Conservation (phyloP, 2,329 filamentous ascomycete species). For the Chalara sp. region DNA sequence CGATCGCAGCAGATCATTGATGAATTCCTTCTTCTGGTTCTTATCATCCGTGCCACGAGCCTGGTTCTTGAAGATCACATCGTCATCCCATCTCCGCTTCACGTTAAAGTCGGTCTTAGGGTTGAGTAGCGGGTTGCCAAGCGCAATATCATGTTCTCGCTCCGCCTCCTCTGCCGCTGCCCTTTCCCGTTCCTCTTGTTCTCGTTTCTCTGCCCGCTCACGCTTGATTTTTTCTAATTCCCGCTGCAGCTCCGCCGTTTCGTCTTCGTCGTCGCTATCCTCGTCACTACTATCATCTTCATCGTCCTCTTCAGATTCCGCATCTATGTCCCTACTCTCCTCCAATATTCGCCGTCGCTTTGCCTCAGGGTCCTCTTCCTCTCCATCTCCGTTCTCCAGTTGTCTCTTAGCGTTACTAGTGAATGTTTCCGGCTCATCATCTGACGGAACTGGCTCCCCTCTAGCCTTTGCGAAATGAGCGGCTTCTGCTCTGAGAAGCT, state of each 20-base stretch:
- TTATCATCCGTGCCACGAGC: slow-evolving; percentile 90
- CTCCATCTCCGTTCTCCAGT: slow-evolving; percentile 42
- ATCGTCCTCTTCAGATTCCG: slow-evolving; percentile 60
- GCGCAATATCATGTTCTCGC: slow-evolving; percentile 80
- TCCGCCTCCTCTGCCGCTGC: slow-evolving; percentile 77
- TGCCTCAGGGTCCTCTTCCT: slow-evolving; percentile 65
- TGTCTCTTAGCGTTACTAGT: slow-evolving; percentile 61
- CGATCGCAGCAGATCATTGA: slow-evolving; percentile 88
- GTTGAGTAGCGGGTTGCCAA: slow-evolving; percentile 89
- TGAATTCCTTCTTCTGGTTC: slow-evolving; percentile 87
- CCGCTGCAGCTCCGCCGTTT: slow-evolving; percentile 81
- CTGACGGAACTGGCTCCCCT: slow-evolving; percentile 41
- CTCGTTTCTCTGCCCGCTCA: slow-evolving; percentile 70
- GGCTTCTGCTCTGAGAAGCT: slow-evolving; percentile 83
- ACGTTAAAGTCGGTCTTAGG: slow-evolving; percentile 75
- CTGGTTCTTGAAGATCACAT: slow-evolving; percentile 99
- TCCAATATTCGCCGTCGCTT: slow-evolving; percentile 84
- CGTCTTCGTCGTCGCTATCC: slow-evolving; percentile 69
- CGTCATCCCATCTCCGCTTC: slow-evolving; percentile 93
- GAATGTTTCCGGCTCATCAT: slow-evolving; percentile 35
- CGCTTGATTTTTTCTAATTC: slow-evolving; percentile 92
- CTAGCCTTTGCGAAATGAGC: slow-evolving; percentile 82
- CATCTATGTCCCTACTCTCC: slow-evolving; percentile 82
- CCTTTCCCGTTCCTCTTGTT: slow-evolving; percentile 75
- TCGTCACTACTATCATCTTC: slow-evolving; percentile 54